Percentiles rank a stretch among this genome's conserved stretches.
Evolutionary conservation across 495 filamentous ascomycete genomes (phyloP).

Genomic region (Geopyxis carbonaria): DNA sequence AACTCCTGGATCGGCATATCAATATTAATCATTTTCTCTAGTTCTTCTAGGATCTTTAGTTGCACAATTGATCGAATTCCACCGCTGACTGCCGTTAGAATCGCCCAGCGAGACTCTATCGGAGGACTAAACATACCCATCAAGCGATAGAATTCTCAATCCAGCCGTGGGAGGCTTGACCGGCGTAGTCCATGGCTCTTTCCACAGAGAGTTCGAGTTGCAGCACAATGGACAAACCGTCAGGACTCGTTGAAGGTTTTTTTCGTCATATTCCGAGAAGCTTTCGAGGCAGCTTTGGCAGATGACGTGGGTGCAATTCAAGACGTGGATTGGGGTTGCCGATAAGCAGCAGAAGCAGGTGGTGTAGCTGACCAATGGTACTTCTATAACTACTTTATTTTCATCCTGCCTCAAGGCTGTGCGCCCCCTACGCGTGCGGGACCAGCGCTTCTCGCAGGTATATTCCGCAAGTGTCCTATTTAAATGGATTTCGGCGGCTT

Average conservation of each 20-base stretch:
- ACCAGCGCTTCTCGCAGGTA: neutral
- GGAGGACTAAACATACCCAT: conserved; percentile 27
- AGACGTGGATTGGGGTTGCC: conserved; percentile 34
- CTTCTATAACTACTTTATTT: too few relatives aligned
- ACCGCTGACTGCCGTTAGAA: conserved; percentile 17
- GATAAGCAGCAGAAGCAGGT: conserved; percentile 41
- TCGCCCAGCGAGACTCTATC: neutral
- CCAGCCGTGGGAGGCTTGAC: conserved; percentile 34
- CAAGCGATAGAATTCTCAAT: conserved; percentile 37
- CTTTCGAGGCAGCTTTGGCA: conserved; percentile 27
- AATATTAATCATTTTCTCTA: conserved; percentile 29
- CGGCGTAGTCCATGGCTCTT: conserved; percentile 27
- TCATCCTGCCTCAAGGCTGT: too few relatives aligned
- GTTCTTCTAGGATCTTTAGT: conserved; percentile 29
- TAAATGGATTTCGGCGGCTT: neutral
- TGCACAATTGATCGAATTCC: conserved; percentile 35
- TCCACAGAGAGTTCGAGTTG: conserved; percentile 22
- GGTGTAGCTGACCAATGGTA: conserved; percentile 24
- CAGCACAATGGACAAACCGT: conserved; percentile 16
- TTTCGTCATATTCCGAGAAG: conserved; percentile 22
- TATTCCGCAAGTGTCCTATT: neutral
- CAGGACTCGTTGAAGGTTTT: conserved; percentile 13
- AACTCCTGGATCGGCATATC: conserved; percentile 29
- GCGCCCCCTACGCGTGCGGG: neutral
- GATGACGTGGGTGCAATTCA: conserved; percentile 43